These are phyloP conservation scores for Aspergillus sclerotiicarbonarius DNA, from an alignment of 495 filamentous ascomycete species.

Conservation along the genomic window DNA sequence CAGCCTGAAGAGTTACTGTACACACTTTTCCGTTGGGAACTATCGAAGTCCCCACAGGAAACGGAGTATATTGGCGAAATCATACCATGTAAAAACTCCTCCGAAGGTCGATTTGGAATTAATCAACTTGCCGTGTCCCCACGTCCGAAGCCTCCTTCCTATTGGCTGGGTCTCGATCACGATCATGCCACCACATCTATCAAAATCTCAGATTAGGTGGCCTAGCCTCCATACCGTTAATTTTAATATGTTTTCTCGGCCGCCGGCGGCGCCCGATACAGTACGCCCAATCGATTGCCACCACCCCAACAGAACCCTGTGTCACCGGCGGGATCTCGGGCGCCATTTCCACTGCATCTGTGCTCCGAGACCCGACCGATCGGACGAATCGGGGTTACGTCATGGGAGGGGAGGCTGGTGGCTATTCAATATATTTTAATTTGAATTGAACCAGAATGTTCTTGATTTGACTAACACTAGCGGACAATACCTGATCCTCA, in stretches of 20 bases:
- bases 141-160: neutral
- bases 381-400: neutral
- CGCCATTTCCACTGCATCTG: neutral
- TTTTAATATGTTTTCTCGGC: neutral
- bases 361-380: neutral
- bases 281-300: neutral
- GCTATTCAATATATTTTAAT: neutral
- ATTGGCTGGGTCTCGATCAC: neutral
- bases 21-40: too few species aligned
- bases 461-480: neutral
- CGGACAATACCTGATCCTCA: too few species aligned
- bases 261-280: neutral
- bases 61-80: too few species aligned
- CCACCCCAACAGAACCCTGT: neutral
- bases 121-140: neutral
- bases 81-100: neutral
- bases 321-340: neutral
- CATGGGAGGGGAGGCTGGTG: neutral
- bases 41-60: too few species aligned
- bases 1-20: too few species aligned
- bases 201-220: conserved; percentile 1
- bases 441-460: neutral
- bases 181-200: conserved; percentile 1
- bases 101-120: neutral
- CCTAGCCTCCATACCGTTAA: neutral